Conservation (phyloP, 306 rosid species). For the Cicer cuneatum region DNA sequence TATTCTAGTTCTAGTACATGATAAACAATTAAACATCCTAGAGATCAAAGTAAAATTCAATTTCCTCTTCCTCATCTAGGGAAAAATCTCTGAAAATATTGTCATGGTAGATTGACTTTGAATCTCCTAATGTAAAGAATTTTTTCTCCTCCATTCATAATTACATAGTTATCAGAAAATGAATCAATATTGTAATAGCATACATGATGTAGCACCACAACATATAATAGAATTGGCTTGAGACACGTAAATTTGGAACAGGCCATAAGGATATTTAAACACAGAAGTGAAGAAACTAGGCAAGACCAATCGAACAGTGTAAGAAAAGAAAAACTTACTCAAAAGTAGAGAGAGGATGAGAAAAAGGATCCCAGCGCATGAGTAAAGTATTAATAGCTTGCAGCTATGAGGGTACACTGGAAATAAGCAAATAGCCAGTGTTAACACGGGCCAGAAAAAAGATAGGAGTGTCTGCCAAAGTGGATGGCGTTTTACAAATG, state of each 20-base stretch:
- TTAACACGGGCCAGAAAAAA: slow-evolving; percentile 95
- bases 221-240: slow-evolving; percentile 33
- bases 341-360: slow-evolving; percentile 82
- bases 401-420: slow-evolving; percentile 96
- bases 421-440: slow-evolving; percentile 96
- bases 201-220: slow-evolving; percentile 28
- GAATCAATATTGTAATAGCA: slow-evolving; percentile 3
- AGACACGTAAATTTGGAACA: slow-evolving; percentile 14
- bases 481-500: slow-evolving; percentile 87
- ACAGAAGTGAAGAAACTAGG: slow-evolving; percentile 29
- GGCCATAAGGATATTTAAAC: slow-evolving; percentile 12
- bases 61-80: slow-evolving; percentile 14
- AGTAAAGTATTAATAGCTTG: slow-evolving; percentile 93
- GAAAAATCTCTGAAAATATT: slow-evolving; percentile 5
- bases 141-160: slow-evolving; percentile 21
- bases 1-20: slow-evolving; percentile 5
- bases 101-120: slow-evolving; percentile 8
- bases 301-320: slow-evolving; percentile 24
- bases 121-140: slow-evolving; percentile 2
- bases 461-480: slow-evolving; percentile 99
- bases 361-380: slow-evolving; percentile 88
- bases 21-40: slow-evolving; percentile 11
- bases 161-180: slow-evolving; percentile 10
- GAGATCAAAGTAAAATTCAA: slow-evolving; percentile 17
- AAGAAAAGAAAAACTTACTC: slow-evolving; percentile 62